Evolutionary conservation across 805 yeast genomes (phyloP).

Genomic region (Saccharomycopsis microspora): DNA sequence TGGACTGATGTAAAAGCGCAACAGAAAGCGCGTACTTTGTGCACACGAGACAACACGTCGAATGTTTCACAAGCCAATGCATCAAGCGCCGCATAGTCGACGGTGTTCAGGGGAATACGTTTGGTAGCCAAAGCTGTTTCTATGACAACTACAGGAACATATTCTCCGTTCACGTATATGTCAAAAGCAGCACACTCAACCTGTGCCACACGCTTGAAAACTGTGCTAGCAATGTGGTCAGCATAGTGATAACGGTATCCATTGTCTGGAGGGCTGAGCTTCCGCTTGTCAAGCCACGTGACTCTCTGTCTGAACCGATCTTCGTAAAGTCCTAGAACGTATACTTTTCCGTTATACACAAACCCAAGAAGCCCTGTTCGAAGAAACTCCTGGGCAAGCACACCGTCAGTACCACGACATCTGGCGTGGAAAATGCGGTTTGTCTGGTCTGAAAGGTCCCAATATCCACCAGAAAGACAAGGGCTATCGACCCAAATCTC

Average conservation of each 20-base stretch:
- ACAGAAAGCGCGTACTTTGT: slow-evolving; percentile 71
- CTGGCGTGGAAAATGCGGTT: slow-evolving; percentile 71
- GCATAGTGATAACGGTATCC: slow-evolving; percentile 62
- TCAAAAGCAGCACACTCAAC: slow-evolving; percentile 93
- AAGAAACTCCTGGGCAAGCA: slow-evolving; percentile 64
- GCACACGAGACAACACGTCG: slow-evolving; percentile 39
- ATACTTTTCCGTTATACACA: slow-evolving; percentile 75
- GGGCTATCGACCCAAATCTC: slow-evolving; percentile 98
- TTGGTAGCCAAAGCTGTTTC: slow-evolving; percentile 49
- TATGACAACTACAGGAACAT: slow-evolving; percentile 73
- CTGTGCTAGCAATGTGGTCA: slow-evolving; percentile 74
- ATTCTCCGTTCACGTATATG: slow-evolving; percentile 64
- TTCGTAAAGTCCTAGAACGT: slow-evolving; percentile 80
- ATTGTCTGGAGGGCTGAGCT: slow-evolving; percentile 1
- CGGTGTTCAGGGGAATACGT: slow-evolving; percentile 17
- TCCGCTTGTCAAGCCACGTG: slow-evolving; percentile 49
- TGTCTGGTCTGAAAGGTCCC: slow-evolving; percentile 60
- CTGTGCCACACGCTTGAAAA: slow-evolving; percentile 70
- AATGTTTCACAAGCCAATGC: slow-evolving; percentile 37
- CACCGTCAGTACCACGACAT: slow-evolving; percentile 62
- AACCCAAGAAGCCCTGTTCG: slow-evolving; percentile 91
- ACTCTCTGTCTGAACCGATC: slow-evolving; percentile 77
- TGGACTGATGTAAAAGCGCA: slow-evolving; percentile 72
- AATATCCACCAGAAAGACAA: slow-evolving; percentile 81
- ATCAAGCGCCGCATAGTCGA: slow-evolving; percentile 32